These are phyloP conservation scores for Lepraria neglecta DNA, from an alignment of 495 filamentous ascomycete genomes.

Conservation along the genomic window DNA sequence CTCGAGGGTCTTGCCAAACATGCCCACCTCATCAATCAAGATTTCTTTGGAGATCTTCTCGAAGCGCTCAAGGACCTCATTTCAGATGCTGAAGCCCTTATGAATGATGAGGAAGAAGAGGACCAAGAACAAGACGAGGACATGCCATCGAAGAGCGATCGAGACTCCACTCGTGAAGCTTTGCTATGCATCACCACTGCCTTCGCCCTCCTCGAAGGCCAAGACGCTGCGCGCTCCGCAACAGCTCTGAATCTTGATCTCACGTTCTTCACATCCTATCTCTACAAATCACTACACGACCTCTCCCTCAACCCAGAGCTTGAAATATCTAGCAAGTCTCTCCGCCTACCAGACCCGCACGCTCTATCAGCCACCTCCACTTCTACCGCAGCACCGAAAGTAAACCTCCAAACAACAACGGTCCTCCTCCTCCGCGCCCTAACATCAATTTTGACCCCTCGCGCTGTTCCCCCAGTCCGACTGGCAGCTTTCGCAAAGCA, in stretches of 20 bases:
- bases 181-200: conserved; percentile 95
- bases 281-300: conserved; percentile 74
- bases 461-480: conserved; percentile 64
- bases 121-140: conserved; percentile 38
- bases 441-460: conserved; percentile 66
- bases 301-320: conserved; percentile 77
- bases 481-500: conserved; percentile 91
- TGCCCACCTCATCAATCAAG: conserved; percentile 92
- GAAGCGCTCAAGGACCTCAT: conserved; percentile 92
- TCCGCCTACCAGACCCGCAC: conserved; percentile 72
- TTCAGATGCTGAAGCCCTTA: conserved; percentile 49
- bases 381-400: conserved; percentile 47
- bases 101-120: conserved; percentile 39
- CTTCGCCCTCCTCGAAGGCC: conserved; percentile 85
- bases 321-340: conserved; percentile 71
- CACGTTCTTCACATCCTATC: conserved; percentile 87
- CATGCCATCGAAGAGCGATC: conserved; percentile 26
- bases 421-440: conserved; percentile 84
- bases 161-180: conserved; percentile 73
- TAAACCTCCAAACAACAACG: conserved; percentile 89
- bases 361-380: conserved; percentile 30
- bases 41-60: conserved; percentile 94
- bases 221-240: conserved; percentile 65
- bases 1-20: conserved; percentile 88
- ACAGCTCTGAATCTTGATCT: conserved; percentile 73